Conservation (phyloP, 805 yeast species). For the Candida rishiriensis region DNA sequence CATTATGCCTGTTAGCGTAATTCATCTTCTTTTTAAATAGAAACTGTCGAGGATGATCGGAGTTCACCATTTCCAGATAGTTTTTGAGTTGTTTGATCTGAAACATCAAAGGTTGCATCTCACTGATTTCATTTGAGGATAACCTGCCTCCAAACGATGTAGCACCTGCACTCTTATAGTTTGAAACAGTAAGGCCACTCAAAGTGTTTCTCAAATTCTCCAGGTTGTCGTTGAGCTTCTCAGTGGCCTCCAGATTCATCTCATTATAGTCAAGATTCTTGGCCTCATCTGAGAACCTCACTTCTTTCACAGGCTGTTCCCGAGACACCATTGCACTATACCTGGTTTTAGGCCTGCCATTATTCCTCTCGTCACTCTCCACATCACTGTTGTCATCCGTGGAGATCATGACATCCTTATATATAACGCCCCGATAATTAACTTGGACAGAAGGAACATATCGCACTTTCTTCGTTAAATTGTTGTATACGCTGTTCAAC, state of each 20-base stretch:
- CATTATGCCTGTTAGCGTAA: conserved; percentile 10
- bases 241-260: conserved; percentile 8
- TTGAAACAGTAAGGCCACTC: conserved; percentile 20
- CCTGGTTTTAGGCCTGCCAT: conserved; percentile 7
- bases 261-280: conserved; percentile 9
- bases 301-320: conserved; percentile 15
- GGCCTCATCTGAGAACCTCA: conserved; percentile 22
- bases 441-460: conserved; percentile 38
- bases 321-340: neutral
- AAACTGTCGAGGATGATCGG: conserved; percentile 32
- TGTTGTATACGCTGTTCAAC: conserved; percentile 24
- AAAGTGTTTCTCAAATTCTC: conserved; percentile 26
- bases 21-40: conserved; percentile 26
- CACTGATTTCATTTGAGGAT: conserved; percentile 18
- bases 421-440: conserved; percentile 35
- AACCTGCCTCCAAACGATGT: conserved; percentile 12
- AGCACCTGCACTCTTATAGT: conserved; percentile 18
- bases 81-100: conserved; percentile 30
- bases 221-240: conserved; percentile 23
- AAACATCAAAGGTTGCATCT: conserved; percentile 34
- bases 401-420: conserved; percentile 31
- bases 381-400: conserved; percentile 16
- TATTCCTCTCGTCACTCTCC: conserved; percentile 11
- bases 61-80: conserved; percentile 27
- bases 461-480: conserved; percentile 25